Conservation (phyloP, 2,329 filamentous ascomycete genomes). For the Ophiocordyceps sinensis region DNA sequence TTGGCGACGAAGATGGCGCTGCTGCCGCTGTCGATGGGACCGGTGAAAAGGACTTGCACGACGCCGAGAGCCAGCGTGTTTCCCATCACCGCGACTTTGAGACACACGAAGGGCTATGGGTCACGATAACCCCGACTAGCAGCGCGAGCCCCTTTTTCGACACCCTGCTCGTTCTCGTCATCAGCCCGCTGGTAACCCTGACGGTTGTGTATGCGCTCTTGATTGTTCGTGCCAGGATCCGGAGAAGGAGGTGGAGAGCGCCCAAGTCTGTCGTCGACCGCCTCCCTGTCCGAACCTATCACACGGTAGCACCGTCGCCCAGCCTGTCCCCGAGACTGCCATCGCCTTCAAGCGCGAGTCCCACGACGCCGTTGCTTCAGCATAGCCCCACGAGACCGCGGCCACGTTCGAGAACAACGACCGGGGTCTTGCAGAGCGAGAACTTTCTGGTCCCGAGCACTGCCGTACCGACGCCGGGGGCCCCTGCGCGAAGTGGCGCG, state of each 20-base stretch:
- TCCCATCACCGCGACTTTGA: constrained; percentile 9
- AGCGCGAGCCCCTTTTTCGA: constrained; percentile 91
- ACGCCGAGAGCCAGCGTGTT: constrained; percentile 2
- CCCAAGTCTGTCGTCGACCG: constrained; percentile 92
- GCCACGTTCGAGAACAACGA: constrained; percentile 51
- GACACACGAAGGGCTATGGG: constrained; percentile 66
- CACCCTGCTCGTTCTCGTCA: constrained; percentile 87
- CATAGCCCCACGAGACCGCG: constrained; percentile 35
- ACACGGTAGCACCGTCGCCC: constrained; percentile 58
- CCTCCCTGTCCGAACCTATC: constrained; percentile 89
- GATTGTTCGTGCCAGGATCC: constrained; percentile 74
- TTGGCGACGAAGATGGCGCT: constrained; percentile 27
- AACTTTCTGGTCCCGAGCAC: constrained; percentile 29
- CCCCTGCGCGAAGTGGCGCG: constrained; percentile 16
- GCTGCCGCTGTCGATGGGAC: constrained; percentile 6
- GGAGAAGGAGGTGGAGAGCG: constrained; percentile 84
- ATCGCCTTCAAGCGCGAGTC: constrained; percentile 50
- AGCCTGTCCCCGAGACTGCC: constrained; percentile 39
- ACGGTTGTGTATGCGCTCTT: constrained; percentile 86
- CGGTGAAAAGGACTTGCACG: constrained; percentile 5
- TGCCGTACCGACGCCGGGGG: constrained; percentile 21
- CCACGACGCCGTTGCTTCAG: constrained; percentile 69
- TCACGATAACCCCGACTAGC: constrained; percentile 85
- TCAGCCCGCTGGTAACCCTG: constrained; percentile 83
- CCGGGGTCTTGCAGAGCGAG: constrained; percentile 39